Conservation (phyloP, 2,329 filamentous ascomycete genomes). For the Penicillium digitatum region DNA sequence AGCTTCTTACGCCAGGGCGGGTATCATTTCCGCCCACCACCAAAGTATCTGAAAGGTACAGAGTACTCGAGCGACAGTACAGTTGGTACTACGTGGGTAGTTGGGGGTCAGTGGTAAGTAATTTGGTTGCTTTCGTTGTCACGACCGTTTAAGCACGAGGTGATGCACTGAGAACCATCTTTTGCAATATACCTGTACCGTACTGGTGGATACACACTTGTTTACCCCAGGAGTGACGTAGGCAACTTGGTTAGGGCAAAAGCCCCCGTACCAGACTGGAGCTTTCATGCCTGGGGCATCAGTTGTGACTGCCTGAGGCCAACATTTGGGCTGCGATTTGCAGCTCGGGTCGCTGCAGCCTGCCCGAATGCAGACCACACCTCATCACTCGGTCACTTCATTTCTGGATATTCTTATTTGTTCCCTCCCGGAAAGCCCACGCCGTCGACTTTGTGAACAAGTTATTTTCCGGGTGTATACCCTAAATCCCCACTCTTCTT, state of each 20-base stretch:
- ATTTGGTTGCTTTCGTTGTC: background rate
- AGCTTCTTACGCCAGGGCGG: background rate
- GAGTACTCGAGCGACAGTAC: background rate
- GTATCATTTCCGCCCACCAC: conserved; percentile 3
- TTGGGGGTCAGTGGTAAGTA: background rate
- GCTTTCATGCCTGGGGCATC: conserved; percentile 26
- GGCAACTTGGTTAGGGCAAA: conserved; percentile 19
- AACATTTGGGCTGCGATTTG: conserved; percentile 12
- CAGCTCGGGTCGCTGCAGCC: conserved; percentile 27
- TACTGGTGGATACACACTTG: conserved; percentile 19
- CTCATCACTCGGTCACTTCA: conserved; percentile 36
- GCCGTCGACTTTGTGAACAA: conserved; percentile 36
- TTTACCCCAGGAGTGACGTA: conserved; percentile 32
- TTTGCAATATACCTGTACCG: conserved; percentile 3
- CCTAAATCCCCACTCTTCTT: conserved; percentile 29
- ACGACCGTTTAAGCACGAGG: background rate
- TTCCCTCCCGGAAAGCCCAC: conserved; percentile 30
- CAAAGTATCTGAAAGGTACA: background rate
- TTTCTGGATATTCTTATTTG: conserved; percentile 32
- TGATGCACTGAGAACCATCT: background rate
- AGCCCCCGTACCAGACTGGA: conserved; percentile 11
- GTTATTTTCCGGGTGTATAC: conserved; percentile 31
- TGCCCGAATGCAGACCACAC: conserved; percentile 28
- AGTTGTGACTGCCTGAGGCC: background rate
- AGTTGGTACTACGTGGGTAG: background rate